Evolutionary conservation across 805 yeast species (phyloP).

Genomic region (Zygoascus bituminiphila): DNA sequence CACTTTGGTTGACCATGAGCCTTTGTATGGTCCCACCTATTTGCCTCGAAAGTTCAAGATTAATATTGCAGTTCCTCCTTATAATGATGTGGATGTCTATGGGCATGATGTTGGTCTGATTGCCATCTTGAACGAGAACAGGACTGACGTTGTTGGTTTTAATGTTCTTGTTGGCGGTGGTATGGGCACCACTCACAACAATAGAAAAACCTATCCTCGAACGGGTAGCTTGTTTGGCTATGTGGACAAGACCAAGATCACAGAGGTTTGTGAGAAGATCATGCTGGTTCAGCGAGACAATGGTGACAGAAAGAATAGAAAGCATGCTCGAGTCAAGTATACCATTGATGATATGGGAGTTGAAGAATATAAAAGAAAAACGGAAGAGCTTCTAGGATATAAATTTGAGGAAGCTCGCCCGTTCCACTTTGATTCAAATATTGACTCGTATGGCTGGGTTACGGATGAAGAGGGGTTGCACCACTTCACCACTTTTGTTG

Average conservation of each 20-base stretch:
- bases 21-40: slow-evolving; percentile 77
- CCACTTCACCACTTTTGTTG: slow-evolving; percentile 90
- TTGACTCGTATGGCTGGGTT: slow-evolving; percentile 91
- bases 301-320: slow-evolving; percentile 94
- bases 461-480: slow-evolving; percentile 67
- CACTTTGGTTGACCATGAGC: slow-evolving; percentile 73
- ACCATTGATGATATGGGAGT: slow-evolving; percentile 93
- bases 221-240: slow-evolving; percentile 84
- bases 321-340: slow-evolving; percentile 95
- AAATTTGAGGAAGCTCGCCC: slow-evolving; percentile 62
- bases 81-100: slow-evolving; percentile 92
- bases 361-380: slow-evolving; percentile 68
- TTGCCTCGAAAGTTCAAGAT: slow-evolving; percentile 94
- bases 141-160: slow-evolving; percentile 56
- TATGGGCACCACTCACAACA: slow-evolving; percentile 97
- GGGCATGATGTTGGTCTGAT: slow-evolving; percentile 92
- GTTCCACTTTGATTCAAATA: slow-evolving; percentile 75
- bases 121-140: slow-evolving; percentile 62
- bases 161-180: slow-evolving; percentile 95
- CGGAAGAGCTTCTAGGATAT: slow-evolving; percentile 76
- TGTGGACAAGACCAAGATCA: slow-evolving; percentile 57
- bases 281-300: slow-evolving; percentile 90
- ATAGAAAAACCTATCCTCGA: slow-evolving; percentile 93
- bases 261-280: slow-evolving; percentile 77
- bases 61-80: slow-evolving; percentile 92